Conservation (phyloP, 192 early-diverging fungal genomes). For the Backusella liffmaniae region DNA sequence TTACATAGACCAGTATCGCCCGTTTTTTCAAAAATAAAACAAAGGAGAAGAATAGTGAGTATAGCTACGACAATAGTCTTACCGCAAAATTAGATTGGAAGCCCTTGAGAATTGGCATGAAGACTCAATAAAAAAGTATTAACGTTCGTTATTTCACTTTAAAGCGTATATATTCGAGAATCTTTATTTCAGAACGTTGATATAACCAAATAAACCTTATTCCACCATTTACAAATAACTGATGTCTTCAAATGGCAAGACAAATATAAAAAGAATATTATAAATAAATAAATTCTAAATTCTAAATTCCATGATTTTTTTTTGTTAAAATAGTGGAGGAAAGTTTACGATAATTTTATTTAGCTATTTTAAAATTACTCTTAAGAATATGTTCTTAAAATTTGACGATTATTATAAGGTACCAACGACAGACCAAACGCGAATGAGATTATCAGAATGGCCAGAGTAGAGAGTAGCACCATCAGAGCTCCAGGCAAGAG, state of each 20-base stretch:
- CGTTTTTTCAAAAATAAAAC: neutral
- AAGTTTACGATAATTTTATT: neutral
- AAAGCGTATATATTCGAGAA: too few species aligned
- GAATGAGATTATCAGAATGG: conserved; percentile 87
- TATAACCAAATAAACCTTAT: too few species aligned
- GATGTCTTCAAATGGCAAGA: too few species aligned
- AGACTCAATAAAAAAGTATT: neutral
- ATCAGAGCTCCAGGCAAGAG: conserved; percentile 97
- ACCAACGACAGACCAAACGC: conserved; percentile 65
- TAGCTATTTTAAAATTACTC: neutral
- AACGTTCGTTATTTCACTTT: neutral
- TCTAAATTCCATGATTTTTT: too few species aligned
- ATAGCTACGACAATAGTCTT: neutral
- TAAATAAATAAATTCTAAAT: too few species aligned
- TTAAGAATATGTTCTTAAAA: neutral
- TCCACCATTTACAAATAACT: too few species aligned
- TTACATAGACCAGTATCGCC: neutral
- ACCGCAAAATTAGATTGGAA: neutral
- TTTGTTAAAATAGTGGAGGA: neutral
- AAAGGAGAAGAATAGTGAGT: neutral
- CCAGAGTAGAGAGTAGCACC: conserved; percentile 96
- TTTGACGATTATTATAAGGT: neutral
- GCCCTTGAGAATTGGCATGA: neutral
- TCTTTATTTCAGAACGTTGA: too few species aligned
- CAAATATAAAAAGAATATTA: too few species aligned